A percentile compares a stretch with the other conserved stretches of the same genome.
Conservation (phyloP, 495 filamentous ascomycete species). For the Hypomontagnella submonticulosa region DNA sequence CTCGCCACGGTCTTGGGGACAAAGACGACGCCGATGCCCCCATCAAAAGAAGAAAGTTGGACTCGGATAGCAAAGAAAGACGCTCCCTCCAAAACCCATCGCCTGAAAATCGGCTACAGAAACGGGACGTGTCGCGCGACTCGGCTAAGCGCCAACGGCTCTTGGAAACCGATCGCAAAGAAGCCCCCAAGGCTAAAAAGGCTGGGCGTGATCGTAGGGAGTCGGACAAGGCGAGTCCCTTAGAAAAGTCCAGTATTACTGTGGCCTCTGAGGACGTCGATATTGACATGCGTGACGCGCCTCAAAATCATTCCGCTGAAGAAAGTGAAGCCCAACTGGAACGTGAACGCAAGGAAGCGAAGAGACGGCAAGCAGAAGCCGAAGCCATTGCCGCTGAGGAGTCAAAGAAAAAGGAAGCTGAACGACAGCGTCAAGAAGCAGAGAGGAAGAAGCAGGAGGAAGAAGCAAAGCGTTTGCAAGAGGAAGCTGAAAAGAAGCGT, state of each 20-base stretch:
- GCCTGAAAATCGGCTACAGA: constrained; percentile 54
- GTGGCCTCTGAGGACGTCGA: constrained; percentile 61
- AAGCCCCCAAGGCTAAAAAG: constrained; percentile 51
- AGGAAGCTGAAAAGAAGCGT: constrained; percentile 46
- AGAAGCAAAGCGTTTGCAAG: constrained; percentile 36
- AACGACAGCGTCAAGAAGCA: constrained; percentile 60
- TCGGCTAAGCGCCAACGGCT: constrained; percentile 35
- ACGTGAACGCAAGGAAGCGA: constrained; percentile 54
- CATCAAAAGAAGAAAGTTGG: constrained; percentile 61
- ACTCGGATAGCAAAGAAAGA: constrained; percentile 57
- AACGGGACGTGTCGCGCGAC: constrained; percentile 52
- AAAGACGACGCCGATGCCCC: constrained; percentile 65
- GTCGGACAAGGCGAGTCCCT: constrained; percentile 49
- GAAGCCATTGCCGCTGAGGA: constrained; percentile 59
- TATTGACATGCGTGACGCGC: constrained; percentile 59
- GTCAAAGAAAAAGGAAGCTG: constrained; percentile 58
- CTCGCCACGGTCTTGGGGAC: constrained; percentile 65
- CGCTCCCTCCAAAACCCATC: constrained; percentile 52
- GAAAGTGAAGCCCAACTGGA: constrained; percentile 57
- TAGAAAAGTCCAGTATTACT: constrained; percentile 57
- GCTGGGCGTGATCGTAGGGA: constrained; percentile 52
- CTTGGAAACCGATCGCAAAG: constrained; percentile 51
- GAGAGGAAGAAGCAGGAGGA: constrained; percentile 59
- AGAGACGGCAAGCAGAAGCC: constrained; percentile 49
- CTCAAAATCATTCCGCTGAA: constrained; percentile 38